Base-by-base conservation (phyloP, 1,284 basidiomycete genomes). In the Vanrija sp. region DNA sequence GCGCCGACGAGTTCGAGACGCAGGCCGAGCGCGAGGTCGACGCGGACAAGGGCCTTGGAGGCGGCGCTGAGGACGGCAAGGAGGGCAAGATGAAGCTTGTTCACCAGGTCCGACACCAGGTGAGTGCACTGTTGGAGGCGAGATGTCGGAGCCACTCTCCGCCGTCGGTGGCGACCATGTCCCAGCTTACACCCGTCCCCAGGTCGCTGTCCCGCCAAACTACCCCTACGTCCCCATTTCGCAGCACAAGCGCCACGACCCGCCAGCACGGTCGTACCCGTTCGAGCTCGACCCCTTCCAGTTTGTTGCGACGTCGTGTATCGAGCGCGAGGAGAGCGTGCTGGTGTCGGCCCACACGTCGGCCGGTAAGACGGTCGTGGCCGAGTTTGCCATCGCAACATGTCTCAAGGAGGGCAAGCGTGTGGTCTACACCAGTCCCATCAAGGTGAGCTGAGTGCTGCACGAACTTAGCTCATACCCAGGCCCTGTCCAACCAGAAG, bases 291-390 rank as follows among this genome's bases (percentile, higher is more conserved):
- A 99, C 79, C 96, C 96, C 21, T 99, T 99, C 80, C 96, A 99
- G 74, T 84, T 87, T 72, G 92, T 97, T 48, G 91, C 95, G 1
- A 87, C 98, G 16, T 84, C 89, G 63, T 94, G 91, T 51, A 98
- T 99, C 57, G 92, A 99, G 76, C 83, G 96, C 34, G 94, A 94
- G 74, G 96, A 99, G 79, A 93, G 89, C 67, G 96, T 98, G 3
- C 82, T 99, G 47, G 96, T 99, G 1, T 96, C 96, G 6, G 96
- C 96, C 3, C 96, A 99, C 77, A 99, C 96, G 2, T 95, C 91
- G 29, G 96, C 96, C n/a, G 96, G 96, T 51, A 98, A 99, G 78
- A 98, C 96, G 0, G 96, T 98, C 6, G 96, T 99, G 1, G 96
- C 96, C 52, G 96, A 99, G 79, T 98, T 98, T 76, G 96, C 96